A percentile compares a stretch with the other conserved stretches of the same genome.
Conservation (phyloP, 352 stramenopile genomes). For the Thalassiosira ordinaria region DNA sequence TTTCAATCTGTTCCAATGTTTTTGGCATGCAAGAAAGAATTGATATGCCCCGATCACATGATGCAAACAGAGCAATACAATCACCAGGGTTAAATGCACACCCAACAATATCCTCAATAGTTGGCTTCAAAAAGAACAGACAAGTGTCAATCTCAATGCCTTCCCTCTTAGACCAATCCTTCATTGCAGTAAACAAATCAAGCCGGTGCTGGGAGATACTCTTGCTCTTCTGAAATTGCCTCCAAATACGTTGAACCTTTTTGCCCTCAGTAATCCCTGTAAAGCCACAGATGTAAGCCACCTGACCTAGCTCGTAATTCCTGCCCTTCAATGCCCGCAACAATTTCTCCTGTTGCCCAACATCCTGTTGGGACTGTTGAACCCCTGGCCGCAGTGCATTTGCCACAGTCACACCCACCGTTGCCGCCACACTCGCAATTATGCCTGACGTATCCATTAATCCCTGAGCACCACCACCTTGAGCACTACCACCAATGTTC, state of each 20-base stretch:
- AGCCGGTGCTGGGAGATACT: background rate
- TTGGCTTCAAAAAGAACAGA: background rate
- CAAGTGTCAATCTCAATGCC: background rate
- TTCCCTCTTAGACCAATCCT: background rate
- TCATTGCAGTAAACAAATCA: background rate
- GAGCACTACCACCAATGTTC: too few relatives aligned
- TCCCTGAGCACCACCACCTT: background rate
- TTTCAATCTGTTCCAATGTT: background rate
- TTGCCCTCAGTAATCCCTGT: too few relatives aligned
- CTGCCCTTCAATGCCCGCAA: background rate
- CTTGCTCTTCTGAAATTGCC: background rate
- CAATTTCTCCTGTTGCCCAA: background rate
- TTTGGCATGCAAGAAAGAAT: background rate
- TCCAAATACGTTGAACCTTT: background rate
- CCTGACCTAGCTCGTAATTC: too few relatives aligned
- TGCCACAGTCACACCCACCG: background rate
- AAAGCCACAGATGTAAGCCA: too few relatives aligned
- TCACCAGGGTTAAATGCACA: background rate
- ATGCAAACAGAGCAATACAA: background rate
- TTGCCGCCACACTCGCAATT: background rate
- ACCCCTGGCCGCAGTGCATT: background rate
- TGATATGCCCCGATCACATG: background rate
- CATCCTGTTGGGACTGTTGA: background rate
- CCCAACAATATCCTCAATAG: background rate
- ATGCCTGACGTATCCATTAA: background rate